Base-by-base conservation (phyloP, 2,329 filamentous ascomycete species). In the Chaetomiaceae sp. region DNA sequence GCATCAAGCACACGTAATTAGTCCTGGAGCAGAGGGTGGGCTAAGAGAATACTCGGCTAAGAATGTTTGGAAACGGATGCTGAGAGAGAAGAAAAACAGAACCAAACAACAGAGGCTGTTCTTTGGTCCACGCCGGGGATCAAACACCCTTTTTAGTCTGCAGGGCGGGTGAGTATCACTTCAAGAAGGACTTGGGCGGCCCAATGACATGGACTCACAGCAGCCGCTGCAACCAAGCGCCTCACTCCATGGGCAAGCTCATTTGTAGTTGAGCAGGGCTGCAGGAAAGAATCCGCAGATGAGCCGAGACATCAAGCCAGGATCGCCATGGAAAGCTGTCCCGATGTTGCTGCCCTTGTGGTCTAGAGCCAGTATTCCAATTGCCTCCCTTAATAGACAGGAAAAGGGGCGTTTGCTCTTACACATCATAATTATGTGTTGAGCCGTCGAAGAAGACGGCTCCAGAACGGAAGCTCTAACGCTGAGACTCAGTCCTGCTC, bases 281-380 rank as follows among this genome's bases (percentile, higher is more conserved):
- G 9, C 3, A 20, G 27, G 23, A 23, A 7, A 15, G 11, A 9
- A 27, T 40, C 36, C 23, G 47, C 47, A 43, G 43, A 11, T 9
- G 42, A 55, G 36, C 47, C 29, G 38, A 55, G 37, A 51, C 36
- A 55, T n/a, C 43, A 36, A 19, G 37, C 22, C 31, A 47, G 31
- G 37, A 51, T 55, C 31, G 31, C 31, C 37, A 27, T 43, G 53
- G 47, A 20, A 15, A 22, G 31, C 47, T 43, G 27, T 47, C 47
- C 53, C 47, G 47, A 9, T 37, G 47, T 31, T n/a, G n/a, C n/a
- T n/a, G n/a, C n/a, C n/a, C n/a, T n/a, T n/a, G n/a, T n/a, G n/a
- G n/a, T n/a, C n/a, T n/a, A n/a, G n/a, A n/a, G n/a, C n/a, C n/a
- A n/a, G n/a, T n/a, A n/a, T n/a, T n/a, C n/a, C n/a, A n/a, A n/a